Evolutionary conservation across 148 eudicot genomes (phyloP).

Genomic region (Dysphania ambrosioides): DNA sequence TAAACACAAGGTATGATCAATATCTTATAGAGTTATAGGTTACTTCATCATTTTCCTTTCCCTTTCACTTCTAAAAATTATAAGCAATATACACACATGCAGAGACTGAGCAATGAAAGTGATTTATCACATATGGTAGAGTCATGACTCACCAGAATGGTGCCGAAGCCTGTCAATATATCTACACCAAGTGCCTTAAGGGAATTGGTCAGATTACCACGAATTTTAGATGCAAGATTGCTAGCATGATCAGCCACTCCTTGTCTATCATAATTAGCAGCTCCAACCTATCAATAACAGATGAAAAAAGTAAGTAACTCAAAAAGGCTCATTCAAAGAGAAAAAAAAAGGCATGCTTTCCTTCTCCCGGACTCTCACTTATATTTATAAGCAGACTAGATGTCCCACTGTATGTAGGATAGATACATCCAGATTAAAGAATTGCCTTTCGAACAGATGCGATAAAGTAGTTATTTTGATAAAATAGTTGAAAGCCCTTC

Average conservation of each 20-base stretch:
- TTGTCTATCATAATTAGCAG: slow-evolving; percentile 95
- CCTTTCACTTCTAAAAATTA: not conserved
- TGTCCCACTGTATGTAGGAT: not conserved
- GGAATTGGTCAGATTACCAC: slow-evolving; percentile 82
- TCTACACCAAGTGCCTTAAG: slow-evolving; percentile 93
- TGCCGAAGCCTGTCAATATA: slow-evolving; percentile 88
- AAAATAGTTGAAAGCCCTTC: not conserved
- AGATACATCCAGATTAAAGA: not conserved
- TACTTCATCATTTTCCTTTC: not conserved
- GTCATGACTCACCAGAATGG: slow-evolving; percentile 61
- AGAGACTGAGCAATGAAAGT: not conserved
- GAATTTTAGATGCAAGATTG: slow-evolving; percentile 86
- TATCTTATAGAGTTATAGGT: too few species aligned
- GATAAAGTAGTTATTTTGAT: not conserved
- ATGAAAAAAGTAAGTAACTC: slow-evolving; percentile 1
- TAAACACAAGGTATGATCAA: not conserved
- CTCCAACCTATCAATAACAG: slow-evolving; percentile 66
- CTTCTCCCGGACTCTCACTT: not conserved
- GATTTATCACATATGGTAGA: slow-evolving; percentile 14
- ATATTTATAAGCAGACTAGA: not conserved
- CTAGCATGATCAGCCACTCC: slow-evolving; percentile 96
- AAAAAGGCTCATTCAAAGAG: slow-evolving; percentile 8
- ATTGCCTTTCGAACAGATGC: too few species aligned
- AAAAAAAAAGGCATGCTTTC: not conserved
- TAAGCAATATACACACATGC: not conserved